phyloP scores from a whole-genome alignment of 2,329 filamentous ascomycete genomes.

The Ophiostoma ulmi region DNA sequence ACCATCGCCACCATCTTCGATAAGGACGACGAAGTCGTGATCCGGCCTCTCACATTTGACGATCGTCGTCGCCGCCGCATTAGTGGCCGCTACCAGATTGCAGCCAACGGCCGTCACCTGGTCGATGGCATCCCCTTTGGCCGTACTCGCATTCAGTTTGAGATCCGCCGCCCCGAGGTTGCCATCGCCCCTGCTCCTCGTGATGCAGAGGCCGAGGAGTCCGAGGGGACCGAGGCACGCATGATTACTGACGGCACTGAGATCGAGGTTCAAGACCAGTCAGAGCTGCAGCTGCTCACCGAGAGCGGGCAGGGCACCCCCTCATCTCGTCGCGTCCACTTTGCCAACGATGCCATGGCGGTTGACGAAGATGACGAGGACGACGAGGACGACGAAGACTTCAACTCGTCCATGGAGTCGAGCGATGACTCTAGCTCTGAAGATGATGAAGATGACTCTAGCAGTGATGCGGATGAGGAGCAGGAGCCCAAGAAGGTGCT shows the following conservation, averaged over 20 bases:
- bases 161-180: neutral
- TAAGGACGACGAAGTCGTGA: conserved; percentile 77
- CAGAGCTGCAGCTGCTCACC: conserved; percentile 42
- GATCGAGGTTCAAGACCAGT: neutral
- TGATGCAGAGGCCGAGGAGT: neutral
- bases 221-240: neutral
- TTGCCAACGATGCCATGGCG: neutral
- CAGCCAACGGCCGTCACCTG: conserved; percentile 69
- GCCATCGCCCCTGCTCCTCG: neutral
- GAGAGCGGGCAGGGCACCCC: conserved; percentile 29
- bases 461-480: neutral
- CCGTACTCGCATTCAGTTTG: conserved; percentile 44
- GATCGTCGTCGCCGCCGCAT: conserved; percentile 70
- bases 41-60: conserved; percentile 42
- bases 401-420: neutral
- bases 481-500: neutral
- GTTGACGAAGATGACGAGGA: neutral
- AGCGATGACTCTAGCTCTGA: neutral
- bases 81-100: conserved; percentile 76
- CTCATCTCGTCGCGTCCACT: neutral
- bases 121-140: conserved; percentile 85
- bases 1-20: conserved; percentile 64
- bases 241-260: conserved; percentile 30
- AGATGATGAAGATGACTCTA: neutral
- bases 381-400: neutral